These are phyloP conservation scores for Neurospora sp. DNA, from an alignment of 2,329 filamentous ascomycete species.

Conservation along the genomic window DNA sequence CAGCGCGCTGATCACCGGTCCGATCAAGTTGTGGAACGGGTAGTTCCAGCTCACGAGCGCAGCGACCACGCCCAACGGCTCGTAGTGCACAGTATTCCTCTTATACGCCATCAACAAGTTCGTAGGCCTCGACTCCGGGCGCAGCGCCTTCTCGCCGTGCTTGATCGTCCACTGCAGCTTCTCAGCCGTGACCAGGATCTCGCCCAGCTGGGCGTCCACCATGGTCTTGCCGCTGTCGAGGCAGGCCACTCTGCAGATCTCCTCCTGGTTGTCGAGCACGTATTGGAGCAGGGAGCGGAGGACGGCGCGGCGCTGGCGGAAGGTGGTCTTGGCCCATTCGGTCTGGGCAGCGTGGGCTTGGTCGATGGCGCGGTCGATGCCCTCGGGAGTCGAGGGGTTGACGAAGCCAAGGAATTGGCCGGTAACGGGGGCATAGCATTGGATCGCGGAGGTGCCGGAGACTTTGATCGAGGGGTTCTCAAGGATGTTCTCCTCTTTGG, in stretches of 20 bases:
- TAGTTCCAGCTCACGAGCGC: slow-evolving; percentile 97
- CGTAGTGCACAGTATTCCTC: slow-evolving; percentile 79
- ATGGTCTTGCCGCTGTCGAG: slow-evolving; percentile 94
- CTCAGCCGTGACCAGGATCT: slow-evolving; percentile 88
- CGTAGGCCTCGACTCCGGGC: slow-evolving; percentile 64
- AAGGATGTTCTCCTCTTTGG: slow-evolving; percentile 47
- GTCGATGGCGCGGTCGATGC: slow-evolving; percentile 70
- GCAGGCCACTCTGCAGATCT: slow-evolving; percentile 76
- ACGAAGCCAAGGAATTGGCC: slow-evolving; percentile 72
- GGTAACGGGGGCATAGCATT: slow-evolving; percentile 85
- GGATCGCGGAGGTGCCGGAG: slow-evolving; percentile 57
- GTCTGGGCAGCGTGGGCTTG: slow-evolving; percentile 66
- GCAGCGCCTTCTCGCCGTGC: slow-evolving; percentile 76
- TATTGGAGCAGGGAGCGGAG: slow-evolving; percentile 73
- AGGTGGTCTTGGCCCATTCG: slow-evolving; percentile 69
- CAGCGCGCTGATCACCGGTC: slow-evolving; percentile 79
- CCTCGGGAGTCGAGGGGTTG: slow-evolving; percentile 65
- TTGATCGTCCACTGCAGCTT: slow-evolving; percentile 90
- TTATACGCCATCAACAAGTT: slow-evolving; percentile 96
- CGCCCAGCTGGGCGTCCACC: slow-evolving; percentile 86
- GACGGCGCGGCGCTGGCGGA: slow-evolving; percentile 67
- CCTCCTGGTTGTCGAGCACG: slow-evolving; percentile 79
- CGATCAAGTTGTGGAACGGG: slow-evolving; percentile 89
- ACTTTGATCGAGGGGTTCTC: slow-evolving; percentile 52
- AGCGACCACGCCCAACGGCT: slow-evolving; percentile 85